phyloP scores from a whole-genome alignment of 306 rosid genomes.

The Abrus precatorius region DNA sequence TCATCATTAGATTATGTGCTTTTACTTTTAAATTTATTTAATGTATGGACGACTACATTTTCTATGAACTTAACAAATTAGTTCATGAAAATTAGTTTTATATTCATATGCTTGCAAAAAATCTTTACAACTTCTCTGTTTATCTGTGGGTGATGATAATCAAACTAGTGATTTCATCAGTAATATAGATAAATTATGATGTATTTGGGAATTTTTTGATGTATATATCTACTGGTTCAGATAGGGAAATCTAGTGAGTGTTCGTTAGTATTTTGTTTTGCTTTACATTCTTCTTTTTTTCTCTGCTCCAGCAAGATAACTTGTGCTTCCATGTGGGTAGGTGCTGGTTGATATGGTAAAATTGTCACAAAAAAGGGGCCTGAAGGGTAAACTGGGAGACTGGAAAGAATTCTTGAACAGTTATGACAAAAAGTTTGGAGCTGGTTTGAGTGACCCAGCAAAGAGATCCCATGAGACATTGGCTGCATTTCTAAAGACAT shows the following conservation, averaged over 20 bases:
- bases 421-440: conserved; percentile 73
- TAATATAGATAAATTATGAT: conserved; percentile 3
- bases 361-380: conserved; percentile 71
- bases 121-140: neutral
- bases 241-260: neutral
- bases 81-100: conserved; percentile 3
- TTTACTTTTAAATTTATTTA: neutral
- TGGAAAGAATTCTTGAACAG: conserved; percentile 79
- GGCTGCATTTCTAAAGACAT: conserved; percentile 76
- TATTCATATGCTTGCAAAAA: neutral
- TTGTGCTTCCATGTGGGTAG: conserved; percentile 50
- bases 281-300: neutral
- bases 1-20: conserved; percentile 9
- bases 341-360: conserved; percentile 80
- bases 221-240: neutral
- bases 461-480: conserved; percentile 66
- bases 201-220: conserved; percentile 12
- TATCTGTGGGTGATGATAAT: neutral
- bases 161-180: neutral
- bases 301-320: neutral
- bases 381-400: conserved; percentile 72
- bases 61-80: neutral
- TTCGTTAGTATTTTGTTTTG: conserved; percentile 3
- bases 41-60: conserved; percentile 2
- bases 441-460: conserved; percentile 76